Percentiles rank a stretch among this genome's conserved stretches.
Evolutionary conservation across 495 filamentous ascomycete genomes (phyloP).

Genomic region (Talaromyces liani): DNA sequence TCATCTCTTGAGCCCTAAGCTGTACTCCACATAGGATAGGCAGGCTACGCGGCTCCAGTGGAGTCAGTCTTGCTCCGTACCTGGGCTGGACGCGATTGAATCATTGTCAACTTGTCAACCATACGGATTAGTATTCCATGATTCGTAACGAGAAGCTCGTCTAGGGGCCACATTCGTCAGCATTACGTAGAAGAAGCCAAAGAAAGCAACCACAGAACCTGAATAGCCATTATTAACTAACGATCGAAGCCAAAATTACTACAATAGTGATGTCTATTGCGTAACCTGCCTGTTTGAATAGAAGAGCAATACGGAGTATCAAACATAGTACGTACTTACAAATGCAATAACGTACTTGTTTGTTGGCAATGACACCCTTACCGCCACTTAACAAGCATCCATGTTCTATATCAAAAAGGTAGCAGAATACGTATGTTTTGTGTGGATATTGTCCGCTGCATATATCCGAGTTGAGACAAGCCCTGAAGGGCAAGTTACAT

Average conservation of each 20-base stretch:
- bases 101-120: background rate
- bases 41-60: background rate
- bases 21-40: background rate
- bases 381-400: background rate
- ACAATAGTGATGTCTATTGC: background rate
- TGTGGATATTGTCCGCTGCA: background rate
- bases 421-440: background rate
- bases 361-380: background rate
- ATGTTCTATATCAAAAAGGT: background rate
- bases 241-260: background rate
- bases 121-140: background rate
- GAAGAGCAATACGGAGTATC: background rate
- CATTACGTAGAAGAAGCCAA: background rate
- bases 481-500: background rate
- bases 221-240: background rate
- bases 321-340: background rate
- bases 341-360: background rate
- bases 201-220: background rate
- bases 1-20: background rate
- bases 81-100: background rate
- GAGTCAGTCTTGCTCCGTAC: background rate
- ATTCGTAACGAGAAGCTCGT: background rate
- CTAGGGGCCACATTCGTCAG: background rate
- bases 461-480: background rate
- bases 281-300: background rate